phyloP scores from a whole-genome alignment of 2,329 filamentous ascomycete species.

The Saccharata proteae region DNA sequence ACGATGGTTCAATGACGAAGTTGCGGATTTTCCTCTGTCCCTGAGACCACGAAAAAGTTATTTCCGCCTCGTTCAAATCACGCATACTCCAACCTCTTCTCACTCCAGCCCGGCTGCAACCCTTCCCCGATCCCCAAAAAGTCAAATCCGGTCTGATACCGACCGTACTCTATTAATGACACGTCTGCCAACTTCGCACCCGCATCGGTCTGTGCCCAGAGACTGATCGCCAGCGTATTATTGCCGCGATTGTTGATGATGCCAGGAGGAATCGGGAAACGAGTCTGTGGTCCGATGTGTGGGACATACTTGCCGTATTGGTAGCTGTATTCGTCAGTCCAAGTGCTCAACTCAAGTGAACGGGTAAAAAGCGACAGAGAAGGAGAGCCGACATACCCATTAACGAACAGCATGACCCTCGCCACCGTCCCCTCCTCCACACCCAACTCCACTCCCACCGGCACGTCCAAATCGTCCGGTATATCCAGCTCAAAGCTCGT shows the following conservation, averaged over 20 bases:
- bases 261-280: conserved; percentile 49
- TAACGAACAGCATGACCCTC: conserved; percentile 48
- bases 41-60: no score
- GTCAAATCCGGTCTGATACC: conserved; percentile 42
- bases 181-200: conserved; percentile 39
- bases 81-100: conserved; percentile 21
- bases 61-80: no score
- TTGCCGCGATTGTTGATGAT: conserved; percentile 45
- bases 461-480: conserved; percentile 41
- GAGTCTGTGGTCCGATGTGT: conserved; percentile 47
- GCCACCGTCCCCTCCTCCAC: conserved; percentile 29
- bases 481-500: conserved; percentile 40
- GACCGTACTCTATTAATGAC: conserved; percentile 38
- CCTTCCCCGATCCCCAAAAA: conserved; percentile 37
- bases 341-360: no score
- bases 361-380: no score
- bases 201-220: conserved; percentile 43
- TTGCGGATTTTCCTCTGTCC: no score
- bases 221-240: conserved; percentile 45
- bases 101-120: conserved; percentile 40
- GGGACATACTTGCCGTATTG: conserved; percentile 51
- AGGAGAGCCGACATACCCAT: conserved; percentile 38
- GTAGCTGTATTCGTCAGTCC: not conserved
- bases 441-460: conserved; percentile 42
- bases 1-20: no score